A percentile compares a stretch with the other conserved stretches of the same genome.
Evolutionary conservation across 306 rosid genomes (phyloP).

Genomic region (cucumber (Cucumis sativus)): DNA sequence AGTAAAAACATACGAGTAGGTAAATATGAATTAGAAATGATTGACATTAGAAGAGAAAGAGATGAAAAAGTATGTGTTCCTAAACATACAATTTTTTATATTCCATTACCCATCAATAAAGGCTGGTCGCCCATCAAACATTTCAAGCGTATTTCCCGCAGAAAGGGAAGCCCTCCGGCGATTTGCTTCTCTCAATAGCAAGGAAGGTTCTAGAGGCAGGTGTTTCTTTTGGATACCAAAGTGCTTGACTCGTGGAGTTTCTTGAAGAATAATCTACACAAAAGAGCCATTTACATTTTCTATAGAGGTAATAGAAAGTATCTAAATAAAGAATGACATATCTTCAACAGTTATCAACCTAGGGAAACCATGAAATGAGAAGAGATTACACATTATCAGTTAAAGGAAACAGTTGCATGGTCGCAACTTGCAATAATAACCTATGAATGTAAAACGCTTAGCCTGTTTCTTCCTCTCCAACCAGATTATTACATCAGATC

Average conservation of each 20-base stretch:
- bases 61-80: not conserved
- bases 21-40: constrained; percentile 8
- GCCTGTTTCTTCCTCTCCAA: not conserved
- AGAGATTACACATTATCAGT: not conserved
- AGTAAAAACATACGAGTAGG: constrained; percentile 23
- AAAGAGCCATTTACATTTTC: not conserved
- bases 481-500: not conserved
- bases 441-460: not conserved
- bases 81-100: constrained; percentile 11
- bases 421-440: not conserved
- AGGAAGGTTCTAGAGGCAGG: constrained; percentile 89
- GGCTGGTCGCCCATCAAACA: constrained; percentile 52
- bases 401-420: not conserved
- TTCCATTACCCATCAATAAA: constrained; percentile 57
- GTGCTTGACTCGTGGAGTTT: constrained; percentile 49
- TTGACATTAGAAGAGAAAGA: not conserved
- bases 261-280: constrained; percentile 71
- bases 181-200: constrained; percentile 89
- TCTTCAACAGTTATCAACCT: not conserved
- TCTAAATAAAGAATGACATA: not conserved
- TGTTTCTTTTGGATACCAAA: constrained; percentile 82
- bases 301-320: not conserved
- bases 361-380: not conserved
- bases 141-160: constrained; percentile 67
- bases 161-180: constrained; percentile 97